phyloP scores from a whole-genome alignment of 495 filamentous ascomycete species.

The Penicillium atrosanguineum region DNA sequence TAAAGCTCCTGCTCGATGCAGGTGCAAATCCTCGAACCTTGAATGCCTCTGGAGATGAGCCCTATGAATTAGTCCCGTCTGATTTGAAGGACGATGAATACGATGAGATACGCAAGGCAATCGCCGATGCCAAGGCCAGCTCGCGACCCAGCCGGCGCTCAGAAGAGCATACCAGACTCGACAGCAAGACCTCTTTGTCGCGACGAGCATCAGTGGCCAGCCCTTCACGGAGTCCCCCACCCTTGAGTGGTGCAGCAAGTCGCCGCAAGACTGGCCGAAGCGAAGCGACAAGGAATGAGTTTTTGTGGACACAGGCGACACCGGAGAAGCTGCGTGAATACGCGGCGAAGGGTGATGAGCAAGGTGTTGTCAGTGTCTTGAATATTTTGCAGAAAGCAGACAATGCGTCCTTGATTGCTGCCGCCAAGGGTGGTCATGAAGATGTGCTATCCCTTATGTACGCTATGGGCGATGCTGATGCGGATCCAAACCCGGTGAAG shows the following conservation, averaged over 20 bases:
- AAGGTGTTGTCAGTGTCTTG: constrained; percentile 73
- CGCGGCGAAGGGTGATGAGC: constrained; percentile 78
- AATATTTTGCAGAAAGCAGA: constrained; percentile 76
- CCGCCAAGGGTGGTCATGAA: constrained; percentile 88
- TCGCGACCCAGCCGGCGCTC: constrained; percentile 55
- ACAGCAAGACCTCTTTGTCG: constrained; percentile 60
- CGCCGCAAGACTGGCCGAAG: constrained; percentile 57
- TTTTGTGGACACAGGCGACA: constrained; percentile 60
- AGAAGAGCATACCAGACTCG: constrained; percentile 55
- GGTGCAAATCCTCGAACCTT: constrained; percentile 86
- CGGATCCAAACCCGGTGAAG: constrained; percentile 67
- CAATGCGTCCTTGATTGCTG: constrained; percentile 80
- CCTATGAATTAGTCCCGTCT: constrained; percentile 74
- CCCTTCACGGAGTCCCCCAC: constrained; percentile 52
- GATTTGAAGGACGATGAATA: constrained; percentile 72
- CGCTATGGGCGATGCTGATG: constrained; percentile 73
- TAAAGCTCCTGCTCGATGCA: constrained; percentile 76
- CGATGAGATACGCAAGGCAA: constrained; percentile 49
- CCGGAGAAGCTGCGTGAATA: constrained; percentile 73
- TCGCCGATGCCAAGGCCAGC: constrained; percentile 47
- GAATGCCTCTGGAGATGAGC: constrained; percentile 83
- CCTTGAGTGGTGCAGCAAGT: constrained; percentile 25
- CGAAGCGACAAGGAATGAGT: constrained; percentile 58
- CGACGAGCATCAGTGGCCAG: constrained; percentile 58
- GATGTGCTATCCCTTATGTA: constrained; percentile 81